Base-by-base conservation (phyloP, 192 early-diverging fungal species). In the Umbelopsis ramanniana region DNA sequence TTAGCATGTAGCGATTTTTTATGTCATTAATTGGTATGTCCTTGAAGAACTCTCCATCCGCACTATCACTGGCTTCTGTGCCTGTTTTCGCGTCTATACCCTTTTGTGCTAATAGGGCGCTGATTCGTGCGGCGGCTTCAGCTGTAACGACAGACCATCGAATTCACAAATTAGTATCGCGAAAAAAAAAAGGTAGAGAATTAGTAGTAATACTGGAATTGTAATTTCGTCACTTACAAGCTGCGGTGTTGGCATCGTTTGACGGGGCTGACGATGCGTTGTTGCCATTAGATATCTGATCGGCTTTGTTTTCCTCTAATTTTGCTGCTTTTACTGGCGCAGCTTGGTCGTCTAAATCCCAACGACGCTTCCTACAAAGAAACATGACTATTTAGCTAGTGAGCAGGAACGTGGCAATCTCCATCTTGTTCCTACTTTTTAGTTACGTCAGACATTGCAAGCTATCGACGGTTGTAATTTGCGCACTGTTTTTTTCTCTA, bases 11-110 rank as follows among this genome's bases (percentile, higher is more conserved):
- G 29, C 93, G 85, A 72, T 97, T 93, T 47, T 85, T 87, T 12
- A 93, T 81, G 60, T 93, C 86, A 78, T 97, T 97, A 72, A 97
- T 97, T 52, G 85, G 83, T 67, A 96, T 85, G 37, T 94, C 87
- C 19, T 75, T 76, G 3, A 83, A 70, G 53, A 93, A 93, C 57
- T 86, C 85, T 43, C 67, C 74, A 46, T 77, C 76, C 6, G 70
- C n/a, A 24, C 52, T n/a, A 15, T 48, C 38, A 10, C 68, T 38
- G 48, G 63, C 54, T 9, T 66, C 46, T 12, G 63, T 35, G 17
- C 54, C 50, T 43, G 53, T 26, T 68, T 76, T 71, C 14, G 55
- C 63, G 1, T 76, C 70, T 74, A 82, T 82, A n/a, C 87, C 85
- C 68, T 87, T 82, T 29, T 80, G 82, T 0, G 78, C 82, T 19